Percentiles rank a stretch among this genome's conserved stretches.
phyloP scores from a whole-genome alignment of 2,329 filamentous ascomycete species.

The Xylaria sp. region DNA sequence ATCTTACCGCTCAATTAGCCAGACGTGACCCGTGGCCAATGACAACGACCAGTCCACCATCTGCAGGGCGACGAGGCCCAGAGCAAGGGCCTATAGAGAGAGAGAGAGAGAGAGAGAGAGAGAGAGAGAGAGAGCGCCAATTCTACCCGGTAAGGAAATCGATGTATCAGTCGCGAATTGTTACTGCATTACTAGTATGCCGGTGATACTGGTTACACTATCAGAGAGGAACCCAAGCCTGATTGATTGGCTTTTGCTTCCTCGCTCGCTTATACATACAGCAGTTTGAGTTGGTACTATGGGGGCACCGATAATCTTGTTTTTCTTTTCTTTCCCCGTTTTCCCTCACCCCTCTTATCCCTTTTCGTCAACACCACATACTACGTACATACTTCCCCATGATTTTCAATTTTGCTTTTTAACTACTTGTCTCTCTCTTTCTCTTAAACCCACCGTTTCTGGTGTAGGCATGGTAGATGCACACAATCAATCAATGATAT shows the following conservation, averaged over 20 bases:
- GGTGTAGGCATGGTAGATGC: background rate
- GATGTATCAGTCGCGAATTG: background rate
- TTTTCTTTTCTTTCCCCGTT: slow-evolving; percentile 7
- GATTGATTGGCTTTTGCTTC: slow-evolving; percentile 7
- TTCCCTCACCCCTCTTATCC: slow-evolving; percentile 4
- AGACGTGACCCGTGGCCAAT: slow-evolving; percentile 6
- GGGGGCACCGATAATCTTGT: background rate
- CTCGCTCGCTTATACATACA: slow-evolving; percentile 2
- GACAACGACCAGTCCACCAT: background rate
- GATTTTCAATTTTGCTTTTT: slow-evolving; percentile 7
- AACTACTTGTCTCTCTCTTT: background rate
- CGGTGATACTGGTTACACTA: background rate
- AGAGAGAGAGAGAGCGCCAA: background rate
- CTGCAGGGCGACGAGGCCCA: background rate
- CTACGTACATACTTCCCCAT: slow-evolving; percentile 16
- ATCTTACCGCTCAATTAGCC: slow-evolving; percentile 25
- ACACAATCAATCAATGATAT: slow-evolving; percentile 22
- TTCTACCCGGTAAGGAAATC: slow-evolving; percentile 4
- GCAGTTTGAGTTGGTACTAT: slow-evolving; percentile 1
- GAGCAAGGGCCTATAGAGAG: background rate
- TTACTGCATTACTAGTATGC: background rate
- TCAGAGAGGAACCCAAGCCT: background rate
- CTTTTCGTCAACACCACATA: background rate
- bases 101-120: too few species aligned
- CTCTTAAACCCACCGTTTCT: background rate